Evolutionary conservation across 1,139 yeast genomes (phyloP).

Genomic region (Protomyces arabidopsidicola): DNA sequence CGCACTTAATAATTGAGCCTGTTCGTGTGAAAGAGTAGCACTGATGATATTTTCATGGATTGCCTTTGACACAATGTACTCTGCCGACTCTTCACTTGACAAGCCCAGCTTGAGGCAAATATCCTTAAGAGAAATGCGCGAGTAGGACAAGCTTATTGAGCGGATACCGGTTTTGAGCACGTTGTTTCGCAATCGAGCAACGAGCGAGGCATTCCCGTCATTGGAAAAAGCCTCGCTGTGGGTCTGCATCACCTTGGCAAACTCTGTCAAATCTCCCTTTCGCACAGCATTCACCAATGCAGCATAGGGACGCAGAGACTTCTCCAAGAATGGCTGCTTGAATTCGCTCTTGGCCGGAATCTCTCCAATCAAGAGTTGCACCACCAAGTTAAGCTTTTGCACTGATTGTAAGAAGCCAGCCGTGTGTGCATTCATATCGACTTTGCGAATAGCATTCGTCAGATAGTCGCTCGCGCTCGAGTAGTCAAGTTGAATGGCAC

Average conservation of each 20-base stretch:
- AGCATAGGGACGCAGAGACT: slow-evolving; percentile 71
- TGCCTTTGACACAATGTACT: slow-evolving; percentile 93
- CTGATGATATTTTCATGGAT: slow-evolving; percentile 97
- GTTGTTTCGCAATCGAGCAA: slow-evolving; percentile 86
- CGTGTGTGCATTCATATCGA: slow-evolving; percentile 88
- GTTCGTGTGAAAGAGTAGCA: slow-evolving; percentile 85
- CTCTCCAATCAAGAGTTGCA: slow-evolving; percentile 93
- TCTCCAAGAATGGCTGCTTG: slow-evolving; percentile 56
- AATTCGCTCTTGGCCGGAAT: slow-evolving; percentile 88
- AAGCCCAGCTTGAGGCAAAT: slow-evolving; percentile 83
- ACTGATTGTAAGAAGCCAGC: slow-evolving; percentile 86
- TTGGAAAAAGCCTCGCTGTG: slow-evolving; percentile 59
- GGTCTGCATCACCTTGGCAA: slow-evolving; percentile 65
- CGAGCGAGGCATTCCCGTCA: slow-evolving; percentile 81
- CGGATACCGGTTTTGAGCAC: slow-evolving; percentile 97
- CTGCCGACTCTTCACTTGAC: slow-evolving; percentile 93
- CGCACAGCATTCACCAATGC: slow-evolving; percentile 89
- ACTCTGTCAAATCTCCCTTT: slow-evolving; percentile 79
- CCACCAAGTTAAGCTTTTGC: slow-evolving; percentile 77
- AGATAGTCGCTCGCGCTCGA: slow-evolving; percentile 85
- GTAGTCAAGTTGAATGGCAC: slow-evolving; percentile 89
- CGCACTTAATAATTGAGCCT: slow-evolving; percentile 86
- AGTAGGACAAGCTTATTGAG: slow-evolving; percentile 84
- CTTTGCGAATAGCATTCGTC: slow-evolving; percentile 89
- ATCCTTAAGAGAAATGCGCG: slow-evolving; percentile 85